Conservation (phyloP, 257 asterid genomes). For the Orobanche coerulescens region DNA sequence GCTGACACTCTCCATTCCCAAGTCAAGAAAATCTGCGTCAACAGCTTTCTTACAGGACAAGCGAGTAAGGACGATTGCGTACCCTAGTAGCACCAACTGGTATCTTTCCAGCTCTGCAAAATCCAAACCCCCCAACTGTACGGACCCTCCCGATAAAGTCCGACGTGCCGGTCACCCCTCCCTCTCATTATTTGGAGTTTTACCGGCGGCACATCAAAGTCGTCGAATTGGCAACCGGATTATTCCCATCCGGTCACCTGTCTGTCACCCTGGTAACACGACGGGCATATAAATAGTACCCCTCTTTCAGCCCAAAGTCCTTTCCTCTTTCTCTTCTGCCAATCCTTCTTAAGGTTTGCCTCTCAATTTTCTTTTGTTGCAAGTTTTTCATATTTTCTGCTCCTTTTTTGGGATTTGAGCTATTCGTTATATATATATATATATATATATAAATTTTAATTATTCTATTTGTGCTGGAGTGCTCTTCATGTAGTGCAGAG, state of each 20-base stretch:
- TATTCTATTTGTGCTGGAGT: not conserved
- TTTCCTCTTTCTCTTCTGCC: constrained; percentile 19
- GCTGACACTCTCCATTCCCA: not conserved
- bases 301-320: not conserved
- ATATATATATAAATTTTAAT: not conserved
- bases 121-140: not conserved
- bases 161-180: constrained; percentile 56
- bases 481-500: not conserved
- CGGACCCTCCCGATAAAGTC: constrained; percentile 52
- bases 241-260: constrained; percentile 27
- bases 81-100: not conserved
- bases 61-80: constrained; percentile 14
- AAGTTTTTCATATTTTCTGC: not conserved
- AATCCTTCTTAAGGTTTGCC: constrained; percentile 22
- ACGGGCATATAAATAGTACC: constrained; percentile 21
- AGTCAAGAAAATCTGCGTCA: not conserved
- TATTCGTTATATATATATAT: not conserved
- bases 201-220: constrained; percentile 25
- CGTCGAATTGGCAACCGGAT: constrained; percentile 22
- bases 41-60: constrained; percentile 10
- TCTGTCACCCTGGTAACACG: not conserved
- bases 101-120: constrained; percentile 10
- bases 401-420: not conserved
- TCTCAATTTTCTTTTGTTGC: not conserved
- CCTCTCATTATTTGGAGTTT: constrained; percentile 16